These are phyloP conservation scores for Hymenoscyphus linearis DNA, from an alignment of 2,329 filamentous ascomycete genomes.

Conservation along the genomic window DNA sequence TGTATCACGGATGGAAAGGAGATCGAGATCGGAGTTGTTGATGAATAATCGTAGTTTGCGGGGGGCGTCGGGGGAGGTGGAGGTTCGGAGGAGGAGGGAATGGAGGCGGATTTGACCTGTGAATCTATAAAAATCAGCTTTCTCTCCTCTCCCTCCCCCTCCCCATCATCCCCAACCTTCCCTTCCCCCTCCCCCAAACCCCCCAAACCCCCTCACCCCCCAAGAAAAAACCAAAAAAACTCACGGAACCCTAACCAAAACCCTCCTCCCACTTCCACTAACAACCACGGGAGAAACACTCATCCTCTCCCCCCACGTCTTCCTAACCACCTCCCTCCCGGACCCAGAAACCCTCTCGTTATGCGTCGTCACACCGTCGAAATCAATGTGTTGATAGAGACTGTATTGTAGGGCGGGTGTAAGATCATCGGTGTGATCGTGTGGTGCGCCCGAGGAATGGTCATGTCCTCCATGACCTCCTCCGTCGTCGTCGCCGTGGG, in stretches of 20 bases:
- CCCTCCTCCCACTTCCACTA: slow-evolving; percentile 86
- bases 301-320: slow-evolving; percentile 84
- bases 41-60: slow-evolving; percentile 80
- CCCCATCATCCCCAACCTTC: not conserved
- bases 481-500: slow-evolving; percentile 38
- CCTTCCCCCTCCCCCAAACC: not conserved
- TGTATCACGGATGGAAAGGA: slow-evolving; percentile 65
- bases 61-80: slow-evolving; percentile 64
- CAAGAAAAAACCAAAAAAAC: slow-evolving; percentile 34
- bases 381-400: slow-evolving; percentile 88
- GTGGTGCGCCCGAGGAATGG: slow-evolving; percentile 62
- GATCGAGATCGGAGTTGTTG: slow-evolving; percentile 86
- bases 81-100: slow-evolving; percentile 79
- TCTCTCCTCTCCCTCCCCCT: not conserved
- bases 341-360: slow-evolving; percentile 70
- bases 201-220: no score
- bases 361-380: slow-evolving; percentile 75
- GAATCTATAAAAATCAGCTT: slow-evolving; percentile 53
- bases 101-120: slow-evolving; percentile 91
- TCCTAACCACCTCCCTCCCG: slow-evolving; percentile 73
- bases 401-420: slow-evolving; percentile 86
- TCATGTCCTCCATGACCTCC: slow-evolving; percentile 36
- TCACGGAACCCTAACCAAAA: slow-evolving; percentile 88
- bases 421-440: slow-evolving; percentile 90
- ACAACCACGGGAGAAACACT: slow-evolving; percentile 66